These are phyloP conservation scores for Boletellus sp. DNA, from an alignment of 768 basidiomycete genomes.

Conservation along the genomic window DNA sequence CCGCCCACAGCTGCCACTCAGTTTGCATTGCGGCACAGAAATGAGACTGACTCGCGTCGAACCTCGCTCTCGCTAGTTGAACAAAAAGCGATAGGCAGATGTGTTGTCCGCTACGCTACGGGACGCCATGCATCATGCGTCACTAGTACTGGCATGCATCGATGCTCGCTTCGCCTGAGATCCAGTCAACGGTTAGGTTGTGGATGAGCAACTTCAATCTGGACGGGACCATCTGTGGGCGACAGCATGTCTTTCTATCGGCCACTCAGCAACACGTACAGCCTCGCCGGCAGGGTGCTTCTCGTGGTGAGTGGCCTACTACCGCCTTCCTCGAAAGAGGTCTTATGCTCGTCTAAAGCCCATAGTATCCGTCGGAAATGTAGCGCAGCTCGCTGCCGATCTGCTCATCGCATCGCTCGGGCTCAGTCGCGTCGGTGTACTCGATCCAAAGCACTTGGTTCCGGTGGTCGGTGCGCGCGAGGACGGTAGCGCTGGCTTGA, in stretches of 20 bases:
- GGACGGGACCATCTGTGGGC: no score
- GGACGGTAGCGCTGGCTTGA: slow-evolving; percentile 55
- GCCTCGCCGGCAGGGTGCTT: slow-evolving; percentile 28
- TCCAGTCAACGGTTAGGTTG: no score
- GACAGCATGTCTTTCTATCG: slow-evolving; percentile 30
- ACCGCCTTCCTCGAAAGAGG: background rate
- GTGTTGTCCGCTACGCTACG: slow-evolving; percentile 53
- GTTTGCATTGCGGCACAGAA: no score
- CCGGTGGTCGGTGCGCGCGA: slow-evolving; percentile 76
- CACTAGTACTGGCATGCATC: no score
- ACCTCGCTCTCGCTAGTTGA: slow-evolving; percentile 40
- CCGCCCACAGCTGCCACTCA: no score
- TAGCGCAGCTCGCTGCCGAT: slow-evolving; percentile 76
- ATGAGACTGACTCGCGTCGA: slow-evolving; percentile 37
- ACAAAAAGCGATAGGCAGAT: slow-evolving; percentile 41
- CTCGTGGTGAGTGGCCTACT: slow-evolving; percentile 24
- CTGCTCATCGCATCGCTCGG: slow-evolving; percentile 65
- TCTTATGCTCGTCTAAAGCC: slow-evolving; percentile 41
- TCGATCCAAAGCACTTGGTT: slow-evolving; percentile 60
- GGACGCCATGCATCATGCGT: no score
- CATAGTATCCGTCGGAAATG: slow-evolving; percentile 75
- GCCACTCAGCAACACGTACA: slow-evolving; percentile 21
- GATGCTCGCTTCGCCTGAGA: no score
- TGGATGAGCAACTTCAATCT: no score
- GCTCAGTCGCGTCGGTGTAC: slow-evolving; percentile 55